Conservation (phyloP, 257 asterid genomes). For the Solanum bulbocastanum region DNA sequence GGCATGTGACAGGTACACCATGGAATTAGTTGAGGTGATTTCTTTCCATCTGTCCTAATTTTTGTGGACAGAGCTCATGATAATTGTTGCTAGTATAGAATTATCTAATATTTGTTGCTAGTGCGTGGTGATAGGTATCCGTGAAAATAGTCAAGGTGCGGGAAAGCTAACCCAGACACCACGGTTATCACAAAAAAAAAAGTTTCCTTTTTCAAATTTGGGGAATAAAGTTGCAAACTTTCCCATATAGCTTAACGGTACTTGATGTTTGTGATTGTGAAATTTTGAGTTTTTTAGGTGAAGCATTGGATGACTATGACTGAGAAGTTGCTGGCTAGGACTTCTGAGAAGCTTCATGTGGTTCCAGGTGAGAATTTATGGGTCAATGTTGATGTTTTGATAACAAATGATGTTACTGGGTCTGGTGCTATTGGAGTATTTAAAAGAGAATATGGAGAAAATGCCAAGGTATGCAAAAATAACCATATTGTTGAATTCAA, state of each 20-base stretch:
- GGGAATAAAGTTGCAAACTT: not conserved
- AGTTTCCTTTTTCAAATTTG: not conserved
- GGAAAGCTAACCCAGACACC: not conserved
- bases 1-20: not conserved
- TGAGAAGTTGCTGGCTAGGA: slow-evolving; percentile 79
- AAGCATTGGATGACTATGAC: slow-evolving; percentile 91
- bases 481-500: not conserved
- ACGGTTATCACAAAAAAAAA: not conserved
- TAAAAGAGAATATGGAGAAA: slow-evolving; percentile 80
- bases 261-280: not conserved
- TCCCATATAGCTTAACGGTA: not conserved
- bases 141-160: not conserved
- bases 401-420: slow-evolving; percentile 95
- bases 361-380: slow-evolving; percentile 89
- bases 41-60: not conserved
- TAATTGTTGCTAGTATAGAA: too few species aligned
- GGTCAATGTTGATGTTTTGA: slow-evolving; percentile 82
- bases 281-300: slow-evolving; percentile 28
- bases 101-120: not conserved
- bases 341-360: slow-evolving; percentile 66
- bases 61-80: not conserved
- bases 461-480: slow-evolving; percentile 63
- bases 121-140: not conserved
- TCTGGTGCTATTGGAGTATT: slow-evolving; percentile 75
- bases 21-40: not conserved